Conservation (phyloP, 2,329 filamentous ascomycete species). For the Trichoderma sp. region DNA sequence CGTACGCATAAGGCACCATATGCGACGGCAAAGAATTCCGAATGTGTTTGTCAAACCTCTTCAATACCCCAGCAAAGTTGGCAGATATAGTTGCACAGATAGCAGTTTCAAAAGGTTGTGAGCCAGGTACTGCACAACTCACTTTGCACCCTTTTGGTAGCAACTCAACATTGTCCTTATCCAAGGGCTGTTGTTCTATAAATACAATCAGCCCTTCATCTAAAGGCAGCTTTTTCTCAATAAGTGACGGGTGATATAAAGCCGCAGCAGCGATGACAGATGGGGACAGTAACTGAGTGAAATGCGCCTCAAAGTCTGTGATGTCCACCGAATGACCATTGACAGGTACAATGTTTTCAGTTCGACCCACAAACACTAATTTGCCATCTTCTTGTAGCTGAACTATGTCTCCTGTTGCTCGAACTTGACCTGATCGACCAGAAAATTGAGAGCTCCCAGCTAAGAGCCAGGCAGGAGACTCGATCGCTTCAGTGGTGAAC, state of each 20-base stretch:
- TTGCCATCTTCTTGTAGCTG: neutral
- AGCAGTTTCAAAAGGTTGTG: neutral
- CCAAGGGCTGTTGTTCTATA: neutral
- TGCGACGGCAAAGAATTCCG: neutral
- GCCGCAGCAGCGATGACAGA: neutral
- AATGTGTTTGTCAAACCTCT: neutral
- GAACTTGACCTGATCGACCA: neutral
- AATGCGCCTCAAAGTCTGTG: neutral
- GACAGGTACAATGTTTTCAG: neutral
- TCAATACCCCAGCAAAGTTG: neutral
- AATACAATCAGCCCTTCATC: neutral
- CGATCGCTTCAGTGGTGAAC: neutral
- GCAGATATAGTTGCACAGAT: neutral
- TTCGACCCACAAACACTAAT: neutral
- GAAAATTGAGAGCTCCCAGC: neutral
- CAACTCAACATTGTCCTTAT: neutral
- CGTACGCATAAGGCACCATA: conserved; percentile 23
- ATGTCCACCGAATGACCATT: conserved; percentile 1
- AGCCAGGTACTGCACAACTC: neutral
- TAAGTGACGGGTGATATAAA: neutral
- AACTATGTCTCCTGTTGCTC: neutral
- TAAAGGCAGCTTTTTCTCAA: neutral
- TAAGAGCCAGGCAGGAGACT: neutral
- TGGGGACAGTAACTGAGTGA: neutral
- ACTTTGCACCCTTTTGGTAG: neutral